Base-by-base conservation (phyloP, 768 basidiomycete species). In the Hericium rajendrae region DNA sequence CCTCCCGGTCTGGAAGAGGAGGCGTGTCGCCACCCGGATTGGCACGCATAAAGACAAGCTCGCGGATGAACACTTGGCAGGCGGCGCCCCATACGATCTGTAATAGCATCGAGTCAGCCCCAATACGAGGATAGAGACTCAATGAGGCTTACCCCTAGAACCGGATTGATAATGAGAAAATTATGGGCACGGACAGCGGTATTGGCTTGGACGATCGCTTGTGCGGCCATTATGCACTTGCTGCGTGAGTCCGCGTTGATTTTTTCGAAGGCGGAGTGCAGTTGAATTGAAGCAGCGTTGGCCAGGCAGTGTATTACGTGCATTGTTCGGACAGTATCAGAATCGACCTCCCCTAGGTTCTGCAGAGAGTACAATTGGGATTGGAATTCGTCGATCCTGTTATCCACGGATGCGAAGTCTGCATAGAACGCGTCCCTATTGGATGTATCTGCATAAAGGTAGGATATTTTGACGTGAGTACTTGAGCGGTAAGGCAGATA, bases 361-460 rank as follows among this genome's bases (percentile, higher is more conserved):
- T 64, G 64, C n/a, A 67, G 13, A 38, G 58, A 57, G 6, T 63
- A 60, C 10, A 71, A 50, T 8, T 62, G 59, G 15, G 57, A 55
- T 40, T 59, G 66, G 57, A 69, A 68, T 13, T 63, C 65, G 38
- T 70, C 69, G 48, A 71, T 64, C 28, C 67, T 63, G 52, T 60
- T 62, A 59, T 70, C 68, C 49, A 69, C 60, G 37, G 66, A 58
- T 41, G 61, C 56, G 37, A 71, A 66, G 12, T 62, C 55, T 4
- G 63, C 56, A 38, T 66, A 65, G 48, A 62, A 66, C 9, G 62
- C 58, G 11, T 53, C 43, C 43, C 60, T 50, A 18, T 54, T 65
- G 58, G 56, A 53, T 5, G 51, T 49, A 39, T 56, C 56, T 58
- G 57, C 51, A 32, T 32, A 2, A 2, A 32, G 28, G 28, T 32